Conservation (phyloP, 495 filamentous ascomycete genomes). For the Penicilliopsis zonata region DNA sequence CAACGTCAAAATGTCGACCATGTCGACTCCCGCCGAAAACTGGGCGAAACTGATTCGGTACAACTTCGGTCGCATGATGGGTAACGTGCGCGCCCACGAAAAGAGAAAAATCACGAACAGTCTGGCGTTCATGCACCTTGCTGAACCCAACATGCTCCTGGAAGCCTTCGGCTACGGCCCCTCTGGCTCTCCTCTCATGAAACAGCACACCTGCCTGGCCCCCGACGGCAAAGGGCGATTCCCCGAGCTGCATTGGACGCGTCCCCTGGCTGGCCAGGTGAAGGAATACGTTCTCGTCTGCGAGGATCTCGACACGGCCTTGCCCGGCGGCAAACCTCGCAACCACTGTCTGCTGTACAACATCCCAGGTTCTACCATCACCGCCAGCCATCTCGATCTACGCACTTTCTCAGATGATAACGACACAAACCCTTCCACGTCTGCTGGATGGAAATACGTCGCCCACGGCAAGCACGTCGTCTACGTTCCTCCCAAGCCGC, state of each 20-base stretch:
- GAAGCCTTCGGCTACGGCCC: slow-evolving; percentile 27
- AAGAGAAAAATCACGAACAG: slow-evolving; percentile 12
- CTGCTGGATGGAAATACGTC: slow-evolving; percentile 31
- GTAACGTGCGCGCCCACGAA: slow-evolving; percentile 18
- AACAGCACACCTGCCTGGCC: slow-evolving; percentile 22
- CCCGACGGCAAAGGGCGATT: slow-evolving; percentile 27
- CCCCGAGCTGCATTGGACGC: slow-evolving; percentile 28
- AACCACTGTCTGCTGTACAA: slow-evolving; percentile 34
- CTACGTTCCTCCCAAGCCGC: slow-evolving; percentile 29
- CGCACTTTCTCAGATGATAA: slow-evolving; percentile 8
- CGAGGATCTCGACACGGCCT: slow-evolving; percentile 40
- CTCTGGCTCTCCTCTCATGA: slow-evolving; percentile 19
- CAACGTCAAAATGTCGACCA: too few relatives aligned
- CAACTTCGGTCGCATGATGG: slow-evolving; percentile 10
- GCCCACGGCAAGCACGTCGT: slow-evolving; percentile 15
- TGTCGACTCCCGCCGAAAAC: too few relatives aligned
- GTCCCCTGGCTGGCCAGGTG: slow-evolving; percentile 13
- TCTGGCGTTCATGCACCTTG: slow-evolving; percentile 14
- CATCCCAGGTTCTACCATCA: slow-evolving; percentile 23
- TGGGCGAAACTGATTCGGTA: too few relatives aligned
- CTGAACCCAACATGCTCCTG: slow-evolving; percentile 28
- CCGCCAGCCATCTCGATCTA: slow-evolving; percentile 20
- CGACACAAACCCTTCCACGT: slow-evolving; percentile 7
- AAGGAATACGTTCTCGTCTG: slow-evolving; percentile 36
- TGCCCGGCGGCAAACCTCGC: slow-evolving; percentile 29